Conservation (phyloP, 768 basidiomycete species). For the Auricularia sp. region DNA sequence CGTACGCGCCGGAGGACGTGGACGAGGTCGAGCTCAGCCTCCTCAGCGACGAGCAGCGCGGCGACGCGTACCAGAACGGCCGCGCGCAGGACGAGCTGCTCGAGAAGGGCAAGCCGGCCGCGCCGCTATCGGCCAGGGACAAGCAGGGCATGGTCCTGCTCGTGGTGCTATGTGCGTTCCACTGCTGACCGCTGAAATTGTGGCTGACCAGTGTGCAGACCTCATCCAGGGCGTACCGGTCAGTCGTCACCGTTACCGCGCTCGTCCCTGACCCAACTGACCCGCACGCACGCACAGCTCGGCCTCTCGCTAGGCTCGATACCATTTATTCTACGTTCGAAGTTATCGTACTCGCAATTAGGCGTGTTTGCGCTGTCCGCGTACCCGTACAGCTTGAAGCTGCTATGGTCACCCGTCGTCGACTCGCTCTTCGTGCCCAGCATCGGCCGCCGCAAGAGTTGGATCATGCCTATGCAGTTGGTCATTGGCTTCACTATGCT, state of each 20-base stretch:
- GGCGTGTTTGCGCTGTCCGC: conserved; percentile 87
- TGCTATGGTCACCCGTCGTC: conserved; percentile 95
- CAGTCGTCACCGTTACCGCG: conserved; percentile 23
- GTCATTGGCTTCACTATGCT: conserved; percentile 80
- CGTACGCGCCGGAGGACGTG: background rate
- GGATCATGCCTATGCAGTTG: conserved; percentile 97
- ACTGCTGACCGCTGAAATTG: conserved; percentile 4
- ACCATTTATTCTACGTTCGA: conserved; percentile 90
- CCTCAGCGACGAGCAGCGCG: conserved; percentile 4
- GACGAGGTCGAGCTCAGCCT: conserved; percentile 9
- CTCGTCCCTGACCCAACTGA: background rate
- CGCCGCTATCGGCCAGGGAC: conserved; percentile 56
- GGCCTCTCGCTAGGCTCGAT: conserved; percentile 92
- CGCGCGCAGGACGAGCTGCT: conserved; percentile 3
- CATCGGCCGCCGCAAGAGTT: conserved; percentile 91
- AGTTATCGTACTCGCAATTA: conserved; percentile 93
- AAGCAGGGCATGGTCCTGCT: conserved; percentile 76
- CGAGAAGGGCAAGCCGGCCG: conserved; percentile 12
- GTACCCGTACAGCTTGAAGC: conserved; percentile 93
- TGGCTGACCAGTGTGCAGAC: conserved; percentile 21
- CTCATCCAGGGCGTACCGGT: conserved; percentile 81
- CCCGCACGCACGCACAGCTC: conserved; percentile 33
- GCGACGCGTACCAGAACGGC: background rate
- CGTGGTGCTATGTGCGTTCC: conserved; percentile 72
- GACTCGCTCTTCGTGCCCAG: conserved; percentile 78